These are phyloP conservation scores for Cubamyces lactineus DNA, from an alignment of 768 basidiomycete genomes.

Conservation along the genomic window DNA sequence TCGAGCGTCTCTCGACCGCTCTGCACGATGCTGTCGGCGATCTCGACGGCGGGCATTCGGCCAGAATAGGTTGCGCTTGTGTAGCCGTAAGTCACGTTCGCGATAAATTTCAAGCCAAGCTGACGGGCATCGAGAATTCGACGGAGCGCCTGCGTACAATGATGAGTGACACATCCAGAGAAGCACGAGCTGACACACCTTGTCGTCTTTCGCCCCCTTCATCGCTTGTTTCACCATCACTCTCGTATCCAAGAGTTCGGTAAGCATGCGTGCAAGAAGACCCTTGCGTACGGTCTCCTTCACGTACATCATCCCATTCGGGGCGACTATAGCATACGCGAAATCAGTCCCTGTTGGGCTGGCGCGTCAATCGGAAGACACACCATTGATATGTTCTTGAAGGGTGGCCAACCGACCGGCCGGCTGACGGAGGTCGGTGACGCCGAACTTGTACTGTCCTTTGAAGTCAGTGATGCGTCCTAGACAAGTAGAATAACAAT, in stretches of 20 bases:
- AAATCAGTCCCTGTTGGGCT: not conserved
- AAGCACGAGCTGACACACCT: constrained; percentile 48
- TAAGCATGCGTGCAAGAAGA: constrained; percentile 87
- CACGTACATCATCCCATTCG: constrained; percentile 94
- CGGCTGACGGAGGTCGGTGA: constrained; percentile 69
- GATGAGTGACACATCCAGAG: not conserved
- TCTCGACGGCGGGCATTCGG: constrained; percentile 97
- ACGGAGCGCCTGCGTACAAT: constrained; percentile 58
- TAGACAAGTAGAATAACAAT: constrained; percentile 95
- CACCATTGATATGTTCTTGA: constrained; percentile 77
- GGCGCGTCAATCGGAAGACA: constrained; percentile 24
- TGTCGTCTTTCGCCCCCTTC: constrained; percentile 78
- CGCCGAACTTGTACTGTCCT: constrained; percentile 87
- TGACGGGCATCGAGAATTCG: constrained; percentile 89
- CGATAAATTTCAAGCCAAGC: constrained; percentile 90
- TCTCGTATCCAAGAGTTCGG: constrained; percentile 89
- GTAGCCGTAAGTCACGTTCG: constrained; percentile 96
- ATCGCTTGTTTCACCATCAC: constrained; percentile 99
- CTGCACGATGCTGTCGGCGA: constrained; percentile 98
- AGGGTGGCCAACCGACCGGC: constrained; percentile 70
- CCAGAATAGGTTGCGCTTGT: constrained; percentile 94
- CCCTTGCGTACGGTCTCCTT: constrained; percentile 84
- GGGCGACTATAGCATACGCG: constrained; percentile 63
- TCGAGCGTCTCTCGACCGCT: constrained; percentile 94
- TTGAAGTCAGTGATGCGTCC: constrained; percentile 88